Conservation (phyloP, 2,329 filamentous ascomycete genomes). For the Penicillium sp. region DNA sequence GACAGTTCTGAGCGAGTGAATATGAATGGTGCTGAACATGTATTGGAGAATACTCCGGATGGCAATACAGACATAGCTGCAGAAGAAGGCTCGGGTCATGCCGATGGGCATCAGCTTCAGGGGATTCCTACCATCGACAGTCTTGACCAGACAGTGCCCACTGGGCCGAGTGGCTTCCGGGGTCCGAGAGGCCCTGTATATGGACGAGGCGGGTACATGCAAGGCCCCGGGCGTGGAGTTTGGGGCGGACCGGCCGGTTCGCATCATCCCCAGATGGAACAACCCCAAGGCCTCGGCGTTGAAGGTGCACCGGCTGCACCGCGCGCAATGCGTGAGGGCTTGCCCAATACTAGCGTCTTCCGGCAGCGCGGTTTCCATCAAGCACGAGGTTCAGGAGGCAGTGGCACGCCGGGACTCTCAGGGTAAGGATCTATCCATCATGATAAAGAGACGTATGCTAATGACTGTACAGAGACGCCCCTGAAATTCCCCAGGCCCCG, state of each 20-base stretch:
- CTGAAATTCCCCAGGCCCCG: conserved; percentile 39
- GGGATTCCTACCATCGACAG: conserved; percentile 29
- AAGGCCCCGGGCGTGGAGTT: conserved; percentile 43
- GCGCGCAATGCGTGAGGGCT: conserved; percentile 87
- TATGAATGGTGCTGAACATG: conserved; percentile 9
- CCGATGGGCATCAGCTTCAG: conserved; percentile 14
- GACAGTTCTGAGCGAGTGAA: conserved; percentile 32
- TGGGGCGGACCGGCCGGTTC: conserved; percentile 30
- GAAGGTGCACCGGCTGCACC: conserved; percentile 82
- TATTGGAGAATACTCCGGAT: conserved; percentile 16
- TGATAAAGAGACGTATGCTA: conserved; percentile 5
- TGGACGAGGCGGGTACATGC: conserved; percentile 45
- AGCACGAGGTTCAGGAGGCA: conserved; percentile 25
- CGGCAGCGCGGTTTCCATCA: conserved; percentile 56
- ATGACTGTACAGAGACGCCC: conserved; percentile 19
- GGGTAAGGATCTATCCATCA: conserved; percentile 28
- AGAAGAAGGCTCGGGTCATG: conserved; percentile 9
- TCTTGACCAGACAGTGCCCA: conserved; percentile 14
- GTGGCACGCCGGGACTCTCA: conserved; percentile 23
- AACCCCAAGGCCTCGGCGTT: conserved; percentile 56
- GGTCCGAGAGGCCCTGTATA: conserved; percentile 30
- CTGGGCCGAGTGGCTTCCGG: conserved; percentile 28
- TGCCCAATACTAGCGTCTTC: conserved; percentile 76
- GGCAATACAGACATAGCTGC: conserved; percentile 5
- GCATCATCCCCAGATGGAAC: conserved; percentile 30